Conservation (phyloP, 2,329 filamentous ascomycete genomes). For the Fonsecaea pugnacius region DNA sequence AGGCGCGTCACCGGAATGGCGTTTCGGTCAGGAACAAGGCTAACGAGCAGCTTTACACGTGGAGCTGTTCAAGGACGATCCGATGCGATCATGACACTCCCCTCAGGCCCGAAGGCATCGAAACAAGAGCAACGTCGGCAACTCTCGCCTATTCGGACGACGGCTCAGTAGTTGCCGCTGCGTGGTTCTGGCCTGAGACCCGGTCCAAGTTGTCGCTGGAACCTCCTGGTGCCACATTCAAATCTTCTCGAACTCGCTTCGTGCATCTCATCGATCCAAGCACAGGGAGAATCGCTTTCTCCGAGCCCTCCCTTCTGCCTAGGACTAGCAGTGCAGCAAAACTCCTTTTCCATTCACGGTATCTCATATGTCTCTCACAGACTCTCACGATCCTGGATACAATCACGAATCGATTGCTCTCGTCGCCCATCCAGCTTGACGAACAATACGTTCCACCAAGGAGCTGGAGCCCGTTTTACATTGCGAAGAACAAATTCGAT, state of each 20-base stretch:
- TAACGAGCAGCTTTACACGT: constrained; percentile 68
- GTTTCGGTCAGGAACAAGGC: constrained; percentile 50
- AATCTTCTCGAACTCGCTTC: constrained; percentile 53
- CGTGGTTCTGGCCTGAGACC: constrained; percentile 52
- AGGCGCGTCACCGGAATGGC: constrained; percentile 69
- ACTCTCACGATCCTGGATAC: constrained; percentile 81
- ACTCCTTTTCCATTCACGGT: constrained; percentile 73
- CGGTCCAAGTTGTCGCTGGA: constrained; percentile 45
- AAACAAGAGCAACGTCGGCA: constrained; percentile 50
- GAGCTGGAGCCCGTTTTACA: constrained; percentile 17
- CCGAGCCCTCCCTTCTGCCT: constrained; percentile 72
- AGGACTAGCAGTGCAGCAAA: constrained; percentile 68
- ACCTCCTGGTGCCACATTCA: background rate
- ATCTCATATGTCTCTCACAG: constrained; percentile 75
- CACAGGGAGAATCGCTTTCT: constrained; percentile 68
- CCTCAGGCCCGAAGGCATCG: background rate
- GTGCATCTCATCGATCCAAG: constrained; percentile 77
- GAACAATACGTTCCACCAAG: constrained; percentile 15
- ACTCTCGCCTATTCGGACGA: constrained; percentile 80
- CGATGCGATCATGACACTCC: constrained; percentile 45
- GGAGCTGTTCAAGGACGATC: constrained; percentile 68
- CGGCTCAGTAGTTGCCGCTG: constrained; percentile 73
- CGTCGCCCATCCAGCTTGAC: constrained; percentile 20
- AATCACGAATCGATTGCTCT: constrained; percentile 52
- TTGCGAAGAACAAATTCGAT: constrained; percentile 31